These are phyloP conservation scores for Pluteus cervinus DNA, from an alignment of 768 basidiomycete species.

Conservation along the genomic window DNA sequence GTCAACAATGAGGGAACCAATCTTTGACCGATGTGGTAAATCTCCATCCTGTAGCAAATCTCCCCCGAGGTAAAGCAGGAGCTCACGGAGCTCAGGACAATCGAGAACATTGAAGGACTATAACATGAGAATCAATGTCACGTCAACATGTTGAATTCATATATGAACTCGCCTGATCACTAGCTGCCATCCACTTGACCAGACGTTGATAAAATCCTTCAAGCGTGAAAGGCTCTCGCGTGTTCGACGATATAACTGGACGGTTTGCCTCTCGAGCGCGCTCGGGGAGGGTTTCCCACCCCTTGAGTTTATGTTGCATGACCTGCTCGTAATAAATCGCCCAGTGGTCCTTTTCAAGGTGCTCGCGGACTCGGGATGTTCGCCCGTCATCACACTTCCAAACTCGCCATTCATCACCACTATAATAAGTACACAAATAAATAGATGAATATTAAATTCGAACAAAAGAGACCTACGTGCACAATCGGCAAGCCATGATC, in stretches of 20 bases:
- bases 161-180: slow-evolving; percentile 26
- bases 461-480: slow-evolving; percentile 21
- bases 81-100: slow-evolving; percentile 21
- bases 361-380: slow-evolving; percentile 15
- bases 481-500: slow-evolving; percentile 12
- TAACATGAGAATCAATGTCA: neutral
- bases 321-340: slow-evolving; percentile 10
- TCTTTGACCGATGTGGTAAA: slow-evolving; percentile 27
- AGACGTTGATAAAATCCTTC: slow-evolving; percentile 16
- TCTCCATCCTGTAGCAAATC: slow-evolving; percentile 18
- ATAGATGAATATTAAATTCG: slow-evolving; percentile 6
- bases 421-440: neutral
- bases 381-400: slow-evolving; percentile 15
- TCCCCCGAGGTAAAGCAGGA: slow-evolving; percentile 20
- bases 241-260: neutral
- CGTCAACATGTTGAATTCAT: neutral
- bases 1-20: slow-evolving; percentile 20
- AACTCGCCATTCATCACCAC: slow-evolving; percentile 7
- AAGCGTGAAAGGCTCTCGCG: slow-evolving; percentile 12
- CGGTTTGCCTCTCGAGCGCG: neutral
- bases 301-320: slow-evolving; percentile 11
- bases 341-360: slow-evolving; percentile 15
- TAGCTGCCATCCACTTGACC: slow-evolving; percentile 15
- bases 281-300: slow-evolving; percentile 8
- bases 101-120: slow-evolving; percentile 34